Percentiles rank a stretch among this genome's conserved stretches.
Conservation (phyloP, 2,329 filamentous ascomycete genomes). For the Talaromyces rugulosus region DNA sequence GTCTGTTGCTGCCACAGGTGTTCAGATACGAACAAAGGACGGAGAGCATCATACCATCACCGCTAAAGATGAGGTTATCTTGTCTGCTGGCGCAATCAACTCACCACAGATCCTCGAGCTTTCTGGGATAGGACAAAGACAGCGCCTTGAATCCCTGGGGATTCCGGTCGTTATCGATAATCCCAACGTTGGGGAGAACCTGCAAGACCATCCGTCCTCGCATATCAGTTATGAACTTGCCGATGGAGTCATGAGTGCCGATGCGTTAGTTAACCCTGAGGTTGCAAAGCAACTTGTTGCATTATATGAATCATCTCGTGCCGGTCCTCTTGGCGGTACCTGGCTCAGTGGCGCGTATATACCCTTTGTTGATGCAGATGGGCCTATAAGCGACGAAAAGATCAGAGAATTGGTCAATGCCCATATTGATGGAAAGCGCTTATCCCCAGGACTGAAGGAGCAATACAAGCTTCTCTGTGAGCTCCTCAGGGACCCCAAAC, state of each 20-base stretch:
- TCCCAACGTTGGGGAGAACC: constrained; percentile 44
- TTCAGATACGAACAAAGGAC: constrained; percentile 39
- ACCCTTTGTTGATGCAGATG: constrained; percentile 2
- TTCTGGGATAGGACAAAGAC: constrained; percentile 54
- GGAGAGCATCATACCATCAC: constrained; percentile 29
- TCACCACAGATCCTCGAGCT: constrained; percentile 58
- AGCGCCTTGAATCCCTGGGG: constrained; percentile 35
- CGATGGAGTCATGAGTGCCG: constrained; percentile 2
- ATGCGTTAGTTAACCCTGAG: not conserved
- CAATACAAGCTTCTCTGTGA: constrained; percentile 8
- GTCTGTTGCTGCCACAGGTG: constrained; percentile 26
- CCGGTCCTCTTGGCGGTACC: constrained; percentile 1
- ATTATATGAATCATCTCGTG: not conserved
- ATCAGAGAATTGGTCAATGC: not conserved
- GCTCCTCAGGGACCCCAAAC: constrained; percentile 1
- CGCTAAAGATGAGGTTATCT: constrained; percentile 49
- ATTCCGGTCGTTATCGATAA: constrained; percentile 42
- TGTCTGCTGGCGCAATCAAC: constrained; percentile 55
- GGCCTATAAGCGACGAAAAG: not conserved
- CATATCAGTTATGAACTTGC: constrained; percentile 14
- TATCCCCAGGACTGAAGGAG: not conserved
- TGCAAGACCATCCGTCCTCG: constrained; percentile 40
- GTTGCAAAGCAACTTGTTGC: not conserved
- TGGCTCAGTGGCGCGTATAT: constrained; percentile 5
- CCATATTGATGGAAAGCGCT: not conserved